Evolutionary conservation across 306 rosid genomes (phyloP), one percentile per base, ranked within the genome.

Genomic region (Ziziphus jujuba): DNA sequence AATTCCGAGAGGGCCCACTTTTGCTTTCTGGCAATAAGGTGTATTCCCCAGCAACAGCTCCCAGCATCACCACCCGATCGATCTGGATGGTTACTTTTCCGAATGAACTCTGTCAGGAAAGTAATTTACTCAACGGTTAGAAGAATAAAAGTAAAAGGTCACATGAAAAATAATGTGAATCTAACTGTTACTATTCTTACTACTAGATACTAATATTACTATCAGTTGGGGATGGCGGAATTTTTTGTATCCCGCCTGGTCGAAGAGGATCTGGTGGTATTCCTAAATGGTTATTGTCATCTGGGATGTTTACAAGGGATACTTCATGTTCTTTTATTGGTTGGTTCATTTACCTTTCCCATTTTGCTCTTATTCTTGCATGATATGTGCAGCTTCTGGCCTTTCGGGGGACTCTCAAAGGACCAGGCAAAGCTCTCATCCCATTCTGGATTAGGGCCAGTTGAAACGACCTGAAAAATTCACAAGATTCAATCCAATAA

Each of bases 351-450:
- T 84, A 88, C 99, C 96, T 90, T 95, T 70, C 97, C 99, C 89
- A 95, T 83, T 83, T 95, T 95, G 95, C 99, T 95, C 76, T 95
- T 95, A 74, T 91, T 95, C 85, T 95, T 95, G 87, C 99, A 95
- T 51, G 99, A 91, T 81, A 95, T 95, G 40, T 95, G 91, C 72
- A 95, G 96, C 77, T 95, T 95, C 67, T 95, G 97, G 75, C 99
- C 97, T 82, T 92, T 92, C 6, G 98, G 98, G 59, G 98, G 97
- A 77, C 99, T 93, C 87, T 93, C 97, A 74, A 93, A 93, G 77
- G 97, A 74, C 99, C 99, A 93, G 25, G 87, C 70, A 82, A 93
- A 93, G 87, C 81, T 88, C 85, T 93, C 99, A 22, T 90, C 97
- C 97, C 97, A 90, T 71, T 93, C 95, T 0, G 97, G 99, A 76